A percentile compares a stretch with the other conserved stretches of the same genome.
Conservation (phyloP, 2,329 filamentous ascomycete species). For the Metarhizium anisopliae region DNA sequence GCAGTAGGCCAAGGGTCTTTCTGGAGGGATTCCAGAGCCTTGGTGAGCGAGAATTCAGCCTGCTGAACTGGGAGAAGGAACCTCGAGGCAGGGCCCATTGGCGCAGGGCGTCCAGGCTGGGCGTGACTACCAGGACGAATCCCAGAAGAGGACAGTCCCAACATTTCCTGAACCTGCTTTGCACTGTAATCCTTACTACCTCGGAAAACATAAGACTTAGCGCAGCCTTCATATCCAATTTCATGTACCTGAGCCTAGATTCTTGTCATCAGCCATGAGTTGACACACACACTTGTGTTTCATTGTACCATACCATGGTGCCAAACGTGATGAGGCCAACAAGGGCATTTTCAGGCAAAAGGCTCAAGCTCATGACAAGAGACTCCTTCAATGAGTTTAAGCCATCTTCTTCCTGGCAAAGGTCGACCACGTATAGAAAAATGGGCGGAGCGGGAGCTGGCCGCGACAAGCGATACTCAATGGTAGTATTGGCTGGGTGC, state of each 20-base stretch:
- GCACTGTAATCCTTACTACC: constrained; percentile 97
- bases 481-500: constrained; percentile 76
- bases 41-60: constrained; percentile 95
- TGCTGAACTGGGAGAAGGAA: constrained; percentile 93
- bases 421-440: constrained; percentile 81
- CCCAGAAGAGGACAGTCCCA: constrained; percentile 67
- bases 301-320: constrained; percentile 61
- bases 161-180: constrained; percentile 99
- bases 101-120: constrained; percentile 65
- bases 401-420: constrained; percentile 82
- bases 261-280: background rate
- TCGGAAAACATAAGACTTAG: constrained; percentile 96
- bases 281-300: background rate
- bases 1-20: constrained; percentile 97
- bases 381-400: constrained; percentile 77
- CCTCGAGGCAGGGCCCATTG: constrained; percentile 72
- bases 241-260: constrained; percentile 83
- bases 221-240: constrained; percentile 94
- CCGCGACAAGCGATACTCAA: constrained; percentile 74
- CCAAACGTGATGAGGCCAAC: constrained; percentile 82
- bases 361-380: constrained; percentile 74
- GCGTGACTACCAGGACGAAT: constrained; percentile 67
- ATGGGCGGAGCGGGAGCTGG: constrained; percentile 81
- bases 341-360: constrained; percentile 71
- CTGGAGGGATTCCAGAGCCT: constrained; percentile 88